Base-by-base conservation (phyloP, 192 early-diverging fungal species). In the Podila epicladia region DNA sequence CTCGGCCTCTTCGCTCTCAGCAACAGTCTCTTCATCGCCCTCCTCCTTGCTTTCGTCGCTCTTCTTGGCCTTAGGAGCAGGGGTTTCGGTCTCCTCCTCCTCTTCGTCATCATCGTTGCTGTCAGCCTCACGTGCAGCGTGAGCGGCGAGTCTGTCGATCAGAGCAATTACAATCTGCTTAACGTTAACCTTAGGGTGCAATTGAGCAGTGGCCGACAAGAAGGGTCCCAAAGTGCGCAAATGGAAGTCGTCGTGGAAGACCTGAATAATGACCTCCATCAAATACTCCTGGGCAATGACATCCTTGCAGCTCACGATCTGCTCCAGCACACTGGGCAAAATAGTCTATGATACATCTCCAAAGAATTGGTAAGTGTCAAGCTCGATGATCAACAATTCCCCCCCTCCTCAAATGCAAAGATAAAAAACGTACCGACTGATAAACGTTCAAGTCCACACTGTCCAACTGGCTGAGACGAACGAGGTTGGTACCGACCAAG, bases 231-330 rank as follows among this genome's bases (percentile, higher is more conserved):
- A 88, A 4, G 96, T 96, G 37, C 94, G 89, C 41, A 99, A 82
- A 69, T 99, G 98, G 84, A 97, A 99, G 67, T 98, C 97, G 71
- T 99, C 98, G 49, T 91, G 95, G 71, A 99, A 99, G 13, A 95
- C 93, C 86, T 99, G 98, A 74, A 98, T 96, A 64, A 99, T 97
- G 26, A 96, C 97, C 82, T 99, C 98, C 97, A 99, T 98, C 35
- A 99, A 88, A 79, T 99, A 99, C 76, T 99, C 98, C 75, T 99
- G 98, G 9, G 98, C 98, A 67, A 99, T 95, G 19, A 98, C 91
- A 84, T 99, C 98, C 41, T 93, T 88, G 87, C 98, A 99, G 73
- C 92, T 95, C 19, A 98, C 95, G 62, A 99, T 95, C 88, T 99
- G 97, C 69, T 95, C 95, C 49, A 99, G 86, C 64, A 99, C 90